phyloP scores from a whole-genome alignment of 2,329 filamentous ascomycete species.

The Lachnellula willkommii region DNA sequence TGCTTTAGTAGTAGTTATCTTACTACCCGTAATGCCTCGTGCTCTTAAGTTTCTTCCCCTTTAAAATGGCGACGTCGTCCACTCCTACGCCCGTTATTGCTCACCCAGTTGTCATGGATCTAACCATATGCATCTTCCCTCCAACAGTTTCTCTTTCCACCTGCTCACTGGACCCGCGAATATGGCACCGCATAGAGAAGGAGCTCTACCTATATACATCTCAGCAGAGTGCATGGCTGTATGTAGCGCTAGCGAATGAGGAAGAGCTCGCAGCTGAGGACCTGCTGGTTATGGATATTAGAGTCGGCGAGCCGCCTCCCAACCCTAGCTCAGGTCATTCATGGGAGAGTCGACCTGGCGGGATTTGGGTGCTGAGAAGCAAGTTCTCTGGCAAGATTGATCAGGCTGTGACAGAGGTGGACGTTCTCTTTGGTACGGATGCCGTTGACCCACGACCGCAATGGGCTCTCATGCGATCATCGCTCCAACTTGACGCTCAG shows the following conservation, averaged over 20 bases:
- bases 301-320: slow-evolving; percentile 52
- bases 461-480: slow-evolving; percentile 49
- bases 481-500: slow-evolving; percentile 33
- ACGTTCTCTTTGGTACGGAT: slow-evolving; percentile 62
- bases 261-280: slow-evolving; percentile 57
- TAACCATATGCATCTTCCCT: slow-evolving; percentile 29
- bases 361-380: slow-evolving; percentile 55
- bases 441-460: slow-evolving; percentile 80
- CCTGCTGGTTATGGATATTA: slow-evolving; percentile 55
- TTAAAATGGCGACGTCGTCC: slow-evolving; percentile 17
- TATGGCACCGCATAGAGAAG: slow-evolving; percentile 62
- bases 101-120: slow-evolving; percentile 32
- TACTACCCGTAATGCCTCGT: slow-evolving; percentile 16
- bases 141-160: slow-evolving; percentile 21
- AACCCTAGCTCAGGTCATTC: slow-evolving; percentile 46
- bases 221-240: slow-evolving; percentile 58
- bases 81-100: slow-evolving; percentile 18
- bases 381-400: slow-evolving; percentile 40
- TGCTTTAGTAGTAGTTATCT: slow-evolving; percentile 8
- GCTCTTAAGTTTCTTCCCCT: slow-evolving; percentile 13
- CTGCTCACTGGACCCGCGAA: slow-evolving; percentile 24
- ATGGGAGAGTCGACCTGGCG: slow-evolving; percentile 60
- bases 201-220: slow-evolving; percentile 63
- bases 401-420: slow-evolving; percentile 55
- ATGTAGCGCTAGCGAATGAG: slow-evolving; percentile 61